Percentiles rank a stretch among this genome's conserved stretches.
These are phyloP conservation scores for Lipomyces orientalis DNA, from an alignment of 805 yeast genomes.

Conservation along the genomic window DNA sequence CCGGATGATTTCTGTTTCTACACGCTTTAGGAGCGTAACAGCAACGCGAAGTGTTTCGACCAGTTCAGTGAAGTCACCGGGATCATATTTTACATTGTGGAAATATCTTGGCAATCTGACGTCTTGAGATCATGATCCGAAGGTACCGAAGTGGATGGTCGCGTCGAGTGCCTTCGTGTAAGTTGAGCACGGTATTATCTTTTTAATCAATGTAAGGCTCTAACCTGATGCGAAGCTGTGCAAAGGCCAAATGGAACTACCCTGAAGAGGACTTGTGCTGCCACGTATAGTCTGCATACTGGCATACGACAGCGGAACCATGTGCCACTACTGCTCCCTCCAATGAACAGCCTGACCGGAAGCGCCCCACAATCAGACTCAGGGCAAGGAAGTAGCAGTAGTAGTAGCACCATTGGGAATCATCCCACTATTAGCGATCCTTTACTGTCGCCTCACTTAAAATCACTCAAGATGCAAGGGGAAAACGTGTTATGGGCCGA, in stretches of 20 bases:
- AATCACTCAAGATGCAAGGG: background rate
- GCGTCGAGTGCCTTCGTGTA: background rate
- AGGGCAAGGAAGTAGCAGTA: background rate
- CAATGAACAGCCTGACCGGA: background rate
- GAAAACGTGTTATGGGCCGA: background rate
- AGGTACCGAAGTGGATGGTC: background rate
- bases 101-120: background rate
- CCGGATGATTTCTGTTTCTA: background rate
- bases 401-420: background rate
- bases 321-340: background rate
- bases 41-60: background rate
- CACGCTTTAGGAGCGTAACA: background rate
- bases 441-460: background rate
- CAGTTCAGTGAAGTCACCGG: background rate
- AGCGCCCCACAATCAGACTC: background rate
- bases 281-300: background rate
- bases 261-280: background rate
- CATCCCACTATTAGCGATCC: background rate
- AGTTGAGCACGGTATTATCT: background rate
- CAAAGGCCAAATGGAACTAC: conserved; percentile 1
- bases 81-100: background rate
- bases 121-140: background rate
- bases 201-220: background rate
- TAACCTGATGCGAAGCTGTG: background rate
- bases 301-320: background rate